Percentiles rank a stretch among this genome's conserved stretches.
Conservation (phyloP, 108 stramenopile species). For the Cylindrotheca closterium region DNA sequence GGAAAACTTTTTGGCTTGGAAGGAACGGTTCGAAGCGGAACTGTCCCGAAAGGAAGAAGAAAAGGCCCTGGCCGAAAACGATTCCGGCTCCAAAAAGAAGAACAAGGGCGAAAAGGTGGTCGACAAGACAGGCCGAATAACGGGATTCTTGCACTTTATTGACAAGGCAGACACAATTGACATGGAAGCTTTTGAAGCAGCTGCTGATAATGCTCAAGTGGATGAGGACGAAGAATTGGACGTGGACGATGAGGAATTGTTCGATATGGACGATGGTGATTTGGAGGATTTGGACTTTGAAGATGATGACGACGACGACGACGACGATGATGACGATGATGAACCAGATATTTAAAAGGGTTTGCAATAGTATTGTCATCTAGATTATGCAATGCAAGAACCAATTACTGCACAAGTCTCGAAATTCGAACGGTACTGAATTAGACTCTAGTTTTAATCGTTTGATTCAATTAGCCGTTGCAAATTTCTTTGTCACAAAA, state of each 20-base stretch:
- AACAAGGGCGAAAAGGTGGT: conserved; percentile 34
- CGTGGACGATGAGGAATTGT: conserved; percentile 66
- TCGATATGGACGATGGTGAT: conserved; percentile 77
- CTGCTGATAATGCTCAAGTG: conserved; percentile 66
- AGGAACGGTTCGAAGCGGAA: conserved; percentile 66
- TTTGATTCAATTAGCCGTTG: too few species aligned
- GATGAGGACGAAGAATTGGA: conserved; percentile 63
- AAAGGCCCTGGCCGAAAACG: conserved; percentile 26
- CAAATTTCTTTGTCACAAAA: too few species aligned
- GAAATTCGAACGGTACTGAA: too few species aligned
- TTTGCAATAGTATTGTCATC: too few species aligned
- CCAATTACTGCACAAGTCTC: too few species aligned
- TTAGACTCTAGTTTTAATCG: too few species aligned
- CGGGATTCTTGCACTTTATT: conserved; percentile 75
- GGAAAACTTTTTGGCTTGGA: conserved; percentile 74
- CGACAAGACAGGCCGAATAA: conserved; percentile 61
- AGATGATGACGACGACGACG: conserved; percentile 65
- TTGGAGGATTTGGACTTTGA: conserved; percentile 81
- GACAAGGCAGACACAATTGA: conserved; percentile 63
- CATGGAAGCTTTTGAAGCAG: conserved; percentile 81
- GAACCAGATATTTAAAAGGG: too few species aligned
- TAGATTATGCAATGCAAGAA: too few species aligned
- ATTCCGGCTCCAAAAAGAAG: conserved; percentile 25
- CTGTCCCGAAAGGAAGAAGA: conserved; percentile 48
- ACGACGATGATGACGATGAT: conserved; percentile 50